These are phyloP conservation scores for Glycine tomentella DNA, from an alignment of 306 rosid genomes.

Conservation along the genomic window DNA sequence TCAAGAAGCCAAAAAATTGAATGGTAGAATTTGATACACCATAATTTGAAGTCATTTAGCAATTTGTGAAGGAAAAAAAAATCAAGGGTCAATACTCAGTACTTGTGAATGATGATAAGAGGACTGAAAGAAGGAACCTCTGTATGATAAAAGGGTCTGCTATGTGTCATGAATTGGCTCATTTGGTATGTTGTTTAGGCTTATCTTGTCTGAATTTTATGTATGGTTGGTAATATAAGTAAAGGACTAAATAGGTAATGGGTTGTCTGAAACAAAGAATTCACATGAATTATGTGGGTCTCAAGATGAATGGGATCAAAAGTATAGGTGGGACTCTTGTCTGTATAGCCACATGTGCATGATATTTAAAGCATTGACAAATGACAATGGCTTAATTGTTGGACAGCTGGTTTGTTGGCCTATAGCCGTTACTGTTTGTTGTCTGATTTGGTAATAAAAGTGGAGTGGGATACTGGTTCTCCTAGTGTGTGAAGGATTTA, in stretches of 20 bases:
- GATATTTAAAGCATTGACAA: constrained; percentile 33
- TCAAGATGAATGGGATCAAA: not conserved
- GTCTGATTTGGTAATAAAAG: too few relatives aligned
- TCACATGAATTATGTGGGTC: constrained; percentile 41
- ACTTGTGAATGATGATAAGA: not conserved
- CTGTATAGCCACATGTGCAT: constrained; percentile 66
- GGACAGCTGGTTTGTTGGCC: too few relatives aligned
- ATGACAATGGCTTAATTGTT: too few relatives aligned
- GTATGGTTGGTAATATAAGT: constrained; percentile 21
- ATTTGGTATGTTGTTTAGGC: constrained; percentile 10
- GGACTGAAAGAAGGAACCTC: not conserved
- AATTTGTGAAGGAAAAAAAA: too few relatives aligned
- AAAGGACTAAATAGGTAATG: constrained; percentile 1
- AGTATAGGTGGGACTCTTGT: constrained; percentile 44
- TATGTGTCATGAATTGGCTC: not conserved
- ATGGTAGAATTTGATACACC: not conserved
- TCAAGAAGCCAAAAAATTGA: not conserved
- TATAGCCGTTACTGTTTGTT: too few relatives aligned
- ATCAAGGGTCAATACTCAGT: not conserved
- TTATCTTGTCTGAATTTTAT: not conserved
- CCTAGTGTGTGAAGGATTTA: too few relatives aligned
- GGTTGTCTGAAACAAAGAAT: constrained; percentile 17
- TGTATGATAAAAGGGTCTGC: not conserved
- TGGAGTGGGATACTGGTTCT: too few relatives aligned
- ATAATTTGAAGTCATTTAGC: too few relatives aligned